phyloP scores from a whole-genome alignment of 2,329 filamentous ascomycete genomes.

The Aspergillus sp. region DNA sequence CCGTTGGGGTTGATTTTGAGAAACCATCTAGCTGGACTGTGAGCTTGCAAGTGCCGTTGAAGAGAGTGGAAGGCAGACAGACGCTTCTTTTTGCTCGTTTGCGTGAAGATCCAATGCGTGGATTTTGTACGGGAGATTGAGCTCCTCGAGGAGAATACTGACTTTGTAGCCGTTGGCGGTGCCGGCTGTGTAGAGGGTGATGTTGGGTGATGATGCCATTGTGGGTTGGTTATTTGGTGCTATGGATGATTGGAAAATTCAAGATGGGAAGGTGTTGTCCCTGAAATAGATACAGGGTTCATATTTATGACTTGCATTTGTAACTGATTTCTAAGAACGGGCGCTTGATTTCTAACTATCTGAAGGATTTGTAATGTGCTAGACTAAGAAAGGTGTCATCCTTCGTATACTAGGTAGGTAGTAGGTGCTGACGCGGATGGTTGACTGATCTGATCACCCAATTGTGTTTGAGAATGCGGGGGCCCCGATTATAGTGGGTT shows the following conservation, averaged over 20 bases:
- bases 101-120: constrained; percentile 44
- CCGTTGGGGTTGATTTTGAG: constrained; percentile 52
- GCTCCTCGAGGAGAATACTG: constrained; percentile 40
- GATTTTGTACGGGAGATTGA: constrained; percentile 33
- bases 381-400: no score
- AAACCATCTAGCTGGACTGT: constrained; percentile 35
- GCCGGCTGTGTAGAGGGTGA: constrained; percentile 32
- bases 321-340: no score
- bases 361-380: no score
- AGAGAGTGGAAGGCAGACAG: neutral
- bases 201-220: constrained; percentile 5
- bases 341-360: no score
- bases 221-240: neutral
- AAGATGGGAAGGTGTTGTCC: no score
- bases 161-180: constrained; percentile 39
- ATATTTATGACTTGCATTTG: no score
- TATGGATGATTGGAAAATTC: neutral
- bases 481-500: no score
- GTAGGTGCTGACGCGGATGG: no score
- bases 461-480: no score
- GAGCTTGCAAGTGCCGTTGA: neutral
- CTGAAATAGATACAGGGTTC: no score
- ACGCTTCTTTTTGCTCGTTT: constrained; percentile 45
- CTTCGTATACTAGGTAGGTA: no score
- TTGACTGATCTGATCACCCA: no score